Evolutionary conservation across 2,329 filamentous ascomycete species (phyloP), one percentile per base, ranked within the genome.

Genomic region (Aspergillus glaucus): DNA sequence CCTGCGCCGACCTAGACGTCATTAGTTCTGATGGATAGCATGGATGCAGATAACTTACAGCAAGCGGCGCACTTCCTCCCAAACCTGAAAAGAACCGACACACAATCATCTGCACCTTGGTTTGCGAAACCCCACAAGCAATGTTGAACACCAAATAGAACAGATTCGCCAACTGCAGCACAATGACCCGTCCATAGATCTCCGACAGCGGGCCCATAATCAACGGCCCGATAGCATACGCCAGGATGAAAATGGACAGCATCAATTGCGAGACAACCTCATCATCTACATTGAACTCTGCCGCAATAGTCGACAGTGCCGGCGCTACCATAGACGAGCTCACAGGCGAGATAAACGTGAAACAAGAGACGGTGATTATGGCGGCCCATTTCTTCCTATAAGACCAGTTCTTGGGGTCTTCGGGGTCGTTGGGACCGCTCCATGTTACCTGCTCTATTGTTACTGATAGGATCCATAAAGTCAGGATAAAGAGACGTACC

Each of bases 331-430:
- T 84, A 32, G 79, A 79, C 4, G 79, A 82, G 2, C 81, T 80
- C 22, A 86, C 79, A 0, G 83, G 81, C 2, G 80, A 81, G 50
- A 85, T 79, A 54, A 84, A 75, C 2, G 80, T 82, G 60, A 82
- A 82, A 44, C 71, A 67, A 0, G 80, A 76, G 26, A 83, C 70
- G 47, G 80, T 70, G 36, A 80, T 66, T 2, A 79, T 76, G 17
- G 75, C 75, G 1, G 67, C 65, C 82, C 81, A 85, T 63, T 83
- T 84, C 60, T 73, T 77, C 28, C 63, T 66, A 26, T 65, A 67
- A 0, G 71, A 51, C 81, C 82, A 86, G 63, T 82, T 81, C 48
- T 70, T 69, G 1, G 73, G 72, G 44, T 76, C 74, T 5, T 65
- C 63, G 0, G 70, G 69, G 47, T 76, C 73, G 45, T 81, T 70